These are phyloP conservation scores for Primulina tabacum DNA, from an alignment of 257 asterid species.

Conservation along the genomic window DNA sequence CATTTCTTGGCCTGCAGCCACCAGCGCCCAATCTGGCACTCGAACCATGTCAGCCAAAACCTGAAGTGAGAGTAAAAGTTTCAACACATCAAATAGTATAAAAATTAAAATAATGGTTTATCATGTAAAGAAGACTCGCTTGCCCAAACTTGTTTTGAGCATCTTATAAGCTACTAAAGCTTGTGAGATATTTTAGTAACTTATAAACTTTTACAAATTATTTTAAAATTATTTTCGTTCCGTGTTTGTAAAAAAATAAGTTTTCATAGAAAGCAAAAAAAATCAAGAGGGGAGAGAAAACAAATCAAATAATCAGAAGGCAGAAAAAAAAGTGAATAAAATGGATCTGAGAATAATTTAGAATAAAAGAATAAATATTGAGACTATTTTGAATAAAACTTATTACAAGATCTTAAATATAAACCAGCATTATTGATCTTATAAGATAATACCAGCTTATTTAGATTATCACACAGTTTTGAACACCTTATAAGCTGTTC, in stretches of 20 bases:
- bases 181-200: not conserved
- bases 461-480: too few relatives aligned
- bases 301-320: not conserved
- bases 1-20: slow-evolving; percentile 97
- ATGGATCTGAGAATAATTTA: not conserved
- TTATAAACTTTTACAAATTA: too few relatives aligned
- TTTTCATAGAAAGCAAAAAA: not conserved
- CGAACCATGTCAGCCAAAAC: slow-evolving; percentile 90
- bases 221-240: too few relatives aligned
- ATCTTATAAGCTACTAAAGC: not conserved
- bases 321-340: not conserved
- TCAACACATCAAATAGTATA: not conserved
- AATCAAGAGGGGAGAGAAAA: not conserved
- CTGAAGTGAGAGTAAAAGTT: slow-evolving; percentile 35
- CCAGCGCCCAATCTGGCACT: slow-evolving; percentile 96
- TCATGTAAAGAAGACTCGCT: not conserved
- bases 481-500: not conserved
- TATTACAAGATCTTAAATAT: not conserved
- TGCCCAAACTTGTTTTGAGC: too few relatives aligned
- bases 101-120: not conserved
- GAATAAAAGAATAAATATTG: not conserved
- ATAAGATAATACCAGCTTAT: too few relatives aligned
- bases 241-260: too few relatives aligned
- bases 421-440: not conserved
- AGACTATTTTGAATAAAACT: not conserved